Evolutionary conservation across 2,329 filamentous ascomycete genomes (phyloP).

Genomic region (Penicillium sp.): DNA sequence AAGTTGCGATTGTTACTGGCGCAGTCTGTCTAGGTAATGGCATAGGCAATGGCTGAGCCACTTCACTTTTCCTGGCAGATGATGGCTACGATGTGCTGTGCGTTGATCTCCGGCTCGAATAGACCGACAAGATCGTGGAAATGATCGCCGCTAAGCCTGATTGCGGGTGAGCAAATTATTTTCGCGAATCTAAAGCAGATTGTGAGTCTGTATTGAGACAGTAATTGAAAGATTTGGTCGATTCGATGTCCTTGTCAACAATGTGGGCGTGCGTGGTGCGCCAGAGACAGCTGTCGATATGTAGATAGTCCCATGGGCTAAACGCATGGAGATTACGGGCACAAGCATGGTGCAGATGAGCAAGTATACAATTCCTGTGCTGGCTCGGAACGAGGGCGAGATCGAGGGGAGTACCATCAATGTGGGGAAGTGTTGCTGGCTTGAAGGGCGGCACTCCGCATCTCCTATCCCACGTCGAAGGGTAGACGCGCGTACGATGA

Average conservation of each 20-base stretch:
- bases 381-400: conserved; percentile 57
- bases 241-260: conserved; percentile 67
- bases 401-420: conserved; percentile 49
- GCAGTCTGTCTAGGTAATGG: conserved; percentile 60
- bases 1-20: conserved; percentile 58
- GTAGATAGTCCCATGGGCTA: conserved; percentile 62
- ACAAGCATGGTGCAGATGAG: conserved; percentile 68
- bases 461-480: conserved; percentile 58
- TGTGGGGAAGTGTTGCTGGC: conserved; percentile 62
- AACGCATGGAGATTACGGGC: conserved; percentile 64
- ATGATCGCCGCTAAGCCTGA: conserved; percentile 52
- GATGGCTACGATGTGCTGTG: conserved; percentile 64
- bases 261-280: conserved; percentile 65
- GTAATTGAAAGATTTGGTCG: conserved; percentile 55
- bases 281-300: conserved; percentile 63
- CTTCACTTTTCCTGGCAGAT: conserved; percentile 62
- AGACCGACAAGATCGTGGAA: conserved; percentile 58
- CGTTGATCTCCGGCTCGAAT: conserved; percentile 55
- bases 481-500: conserved; percentile 61
- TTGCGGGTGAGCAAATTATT: conserved; percentile 38
- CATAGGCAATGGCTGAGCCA: conserved; percentile 63
- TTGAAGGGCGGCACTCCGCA: conserved; percentile 57
- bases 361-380: conserved; percentile 64
- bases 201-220: conserved; percentile 50
- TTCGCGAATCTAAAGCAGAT: conserved; percentile 49